Evolutionary conservation across 2,329 filamentous ascomycete genomes (phyloP).

Genomic region (Sarocladium strictum): DNA sequence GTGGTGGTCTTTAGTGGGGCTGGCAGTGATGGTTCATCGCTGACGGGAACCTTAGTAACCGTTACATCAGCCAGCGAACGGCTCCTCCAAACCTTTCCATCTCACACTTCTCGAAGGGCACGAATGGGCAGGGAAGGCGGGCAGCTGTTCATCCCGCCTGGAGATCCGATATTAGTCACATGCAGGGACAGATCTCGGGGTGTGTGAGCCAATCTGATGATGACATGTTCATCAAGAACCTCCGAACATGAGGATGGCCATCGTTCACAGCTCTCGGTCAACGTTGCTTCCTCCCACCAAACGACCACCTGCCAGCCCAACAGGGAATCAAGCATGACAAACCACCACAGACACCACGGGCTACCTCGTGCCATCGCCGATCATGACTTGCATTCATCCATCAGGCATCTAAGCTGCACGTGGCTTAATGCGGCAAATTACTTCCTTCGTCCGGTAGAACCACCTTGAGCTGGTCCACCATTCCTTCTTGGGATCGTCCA

Average conservation of each 20-base stretch:
- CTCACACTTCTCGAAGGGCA: too few species aligned
- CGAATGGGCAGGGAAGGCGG: too few species aligned
- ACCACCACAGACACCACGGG: neutral
- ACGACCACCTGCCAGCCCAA: too few species aligned
- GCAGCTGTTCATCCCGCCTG: neutral
- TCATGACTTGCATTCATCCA: neutral
- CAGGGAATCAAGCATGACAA: neutral
- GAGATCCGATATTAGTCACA: neutral
- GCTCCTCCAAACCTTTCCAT: too few species aligned
- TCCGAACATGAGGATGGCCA: too few species aligned
- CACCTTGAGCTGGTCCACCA: slow-evolving; percentile 16
- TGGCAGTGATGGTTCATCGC: neutral
- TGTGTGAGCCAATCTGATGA: too few species aligned
- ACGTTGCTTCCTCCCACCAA: too few species aligned
- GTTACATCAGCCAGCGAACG: slow-evolving; percentile 6
- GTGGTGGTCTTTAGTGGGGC: neutral
- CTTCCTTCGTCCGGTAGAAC: slow-evolving; percentile 15
- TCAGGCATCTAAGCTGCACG: neutral
- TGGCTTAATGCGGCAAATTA: slow-evolving; percentile 13
- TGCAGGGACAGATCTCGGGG: neutral
- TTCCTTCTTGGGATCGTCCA: slow-evolving; percentile 21
- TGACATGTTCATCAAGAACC: too few species aligned
- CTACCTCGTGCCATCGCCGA: too few species aligned
- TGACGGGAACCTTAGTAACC: slow-evolving; percentile 4
- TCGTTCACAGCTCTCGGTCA: too few species aligned